Percentiles rank a stretch among this genome's conserved stretches.
Evolutionary conservation across 257 asterid species (phyloP).

Genomic region (Scutellaria minor): DNA sequence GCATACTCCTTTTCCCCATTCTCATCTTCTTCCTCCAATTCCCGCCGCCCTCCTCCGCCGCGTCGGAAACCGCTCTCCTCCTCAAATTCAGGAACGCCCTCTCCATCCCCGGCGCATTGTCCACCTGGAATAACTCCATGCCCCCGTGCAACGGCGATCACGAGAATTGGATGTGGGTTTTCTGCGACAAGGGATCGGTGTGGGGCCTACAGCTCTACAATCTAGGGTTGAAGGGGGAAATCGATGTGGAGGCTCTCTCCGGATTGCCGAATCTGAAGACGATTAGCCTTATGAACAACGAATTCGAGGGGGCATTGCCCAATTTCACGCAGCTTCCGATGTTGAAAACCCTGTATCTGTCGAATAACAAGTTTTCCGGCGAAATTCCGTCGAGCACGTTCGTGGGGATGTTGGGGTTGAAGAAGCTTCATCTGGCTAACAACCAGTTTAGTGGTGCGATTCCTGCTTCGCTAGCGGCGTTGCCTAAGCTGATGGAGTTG

Average conservation of each 20-base stretch:
- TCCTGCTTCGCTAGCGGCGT: constrained; percentile 49
- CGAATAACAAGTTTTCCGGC: constrained; percentile 63
- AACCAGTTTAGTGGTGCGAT: constrained; percentile 63
- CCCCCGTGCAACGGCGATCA: constrained; percentile 48
- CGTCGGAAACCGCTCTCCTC: constrained; percentile 46
- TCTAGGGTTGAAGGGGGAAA: constrained; percentile 64
- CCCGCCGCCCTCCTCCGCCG: not conserved
- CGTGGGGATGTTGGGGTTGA: constrained; percentile 59
- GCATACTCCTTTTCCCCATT: constrained; percentile 2
- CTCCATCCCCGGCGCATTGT: constrained; percentile 22
- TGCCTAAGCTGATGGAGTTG: constrained; percentile 66
- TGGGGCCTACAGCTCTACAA: constrained; percentile 70
- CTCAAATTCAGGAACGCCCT: constrained; percentile 52
- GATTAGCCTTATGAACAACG: constrained; percentile 63
- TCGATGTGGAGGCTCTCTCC: constrained; percentile 61
- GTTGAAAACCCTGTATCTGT: constrained; percentile 55
- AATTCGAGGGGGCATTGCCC: constrained; percentile 67
- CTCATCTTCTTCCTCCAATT: constrained; percentile 20
- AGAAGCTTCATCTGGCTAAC: constrained; percentile 64
- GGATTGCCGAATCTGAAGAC: constrained; percentile 51
- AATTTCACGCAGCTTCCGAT: constrained; percentile 41
- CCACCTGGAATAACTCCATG: constrained; percentile 40
- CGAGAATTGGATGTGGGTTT: constrained; percentile 48
- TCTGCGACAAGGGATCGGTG: constrained; percentile 51
- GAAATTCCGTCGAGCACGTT: constrained; percentile 50